A percentile compares a stretch with the other conserved stretches of the same genome.
phyloP scores from a whole-genome alignment of 345 rosid genomes.

The Lenwebbia sp. region DNA sequence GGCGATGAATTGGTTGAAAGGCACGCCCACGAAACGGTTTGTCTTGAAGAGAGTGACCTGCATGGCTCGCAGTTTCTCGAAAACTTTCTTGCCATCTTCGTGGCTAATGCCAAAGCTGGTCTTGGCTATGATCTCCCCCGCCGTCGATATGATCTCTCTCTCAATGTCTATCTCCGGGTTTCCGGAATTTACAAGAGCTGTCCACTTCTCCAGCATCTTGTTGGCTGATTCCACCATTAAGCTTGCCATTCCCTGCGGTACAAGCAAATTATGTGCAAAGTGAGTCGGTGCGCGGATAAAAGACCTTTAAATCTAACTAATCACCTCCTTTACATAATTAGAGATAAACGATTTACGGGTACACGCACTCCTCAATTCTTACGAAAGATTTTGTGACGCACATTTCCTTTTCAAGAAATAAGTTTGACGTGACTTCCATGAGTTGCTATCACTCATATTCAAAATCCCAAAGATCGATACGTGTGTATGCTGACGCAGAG shows the following conservation, averaged over 20 bases:
- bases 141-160: constrained; percentile 48
- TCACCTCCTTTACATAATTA: not conserved
- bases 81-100: constrained; percentile 41
- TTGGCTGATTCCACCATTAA: constrained; percentile 76
- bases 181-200: constrained; percentile 28
- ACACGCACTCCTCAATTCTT: not conserved
- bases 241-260: constrained; percentile 52
- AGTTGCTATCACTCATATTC: not conserved
- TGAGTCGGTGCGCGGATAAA: not conserved
- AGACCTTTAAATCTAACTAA: not conserved
- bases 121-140: constrained; percentile 82
- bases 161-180: constrained; percentile 54
- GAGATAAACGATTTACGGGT: not conserved
- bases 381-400: not conserved
- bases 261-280: not conserved
- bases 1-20: constrained; percentile 42
- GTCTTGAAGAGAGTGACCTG: constrained; percentile 64
- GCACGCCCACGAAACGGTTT: constrained; percentile 82
- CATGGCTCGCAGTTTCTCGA: constrained; percentile 59
- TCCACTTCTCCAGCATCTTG: constrained; percentile 72
- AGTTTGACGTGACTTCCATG: not conserved
- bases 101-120: constrained; percentile 74
- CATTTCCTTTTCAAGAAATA: not conserved
- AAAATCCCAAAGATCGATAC: not conserved
- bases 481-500: not conserved